These are phyloP conservation scores for Aphanomyces cochlioides DNA, from an alignment of 352 stramenopile species.

Conservation along the genomic window DNA sequence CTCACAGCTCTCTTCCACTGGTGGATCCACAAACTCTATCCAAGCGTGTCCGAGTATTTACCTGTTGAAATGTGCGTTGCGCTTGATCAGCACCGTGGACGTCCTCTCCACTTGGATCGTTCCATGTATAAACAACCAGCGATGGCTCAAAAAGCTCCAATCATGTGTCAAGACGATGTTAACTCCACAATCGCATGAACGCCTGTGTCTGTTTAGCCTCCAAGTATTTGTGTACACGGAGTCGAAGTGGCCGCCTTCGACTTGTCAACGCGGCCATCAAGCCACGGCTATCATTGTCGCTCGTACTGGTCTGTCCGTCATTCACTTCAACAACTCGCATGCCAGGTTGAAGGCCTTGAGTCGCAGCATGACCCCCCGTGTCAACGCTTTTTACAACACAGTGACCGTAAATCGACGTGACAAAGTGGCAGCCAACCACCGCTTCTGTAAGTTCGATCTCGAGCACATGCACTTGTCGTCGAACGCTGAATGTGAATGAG, in stretches of 20 bases:
- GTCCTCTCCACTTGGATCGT: not conserved
- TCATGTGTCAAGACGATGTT: constrained; percentile 3
- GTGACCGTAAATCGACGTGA: not conserved
- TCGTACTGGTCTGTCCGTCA: not conserved
- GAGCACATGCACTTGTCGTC: not conserved
- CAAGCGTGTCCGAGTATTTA: constrained; percentile 23
- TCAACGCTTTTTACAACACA: not conserved
- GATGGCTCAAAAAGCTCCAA: constrained; percentile 12
- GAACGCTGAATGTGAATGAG: constrained; percentile 53
- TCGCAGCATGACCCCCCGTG: not conserved
- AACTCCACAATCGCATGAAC: constrained; percentile 8
- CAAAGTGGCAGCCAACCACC: not conserved
- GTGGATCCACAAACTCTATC: constrained; percentile 24
- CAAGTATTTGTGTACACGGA: constrained; percentile 8
- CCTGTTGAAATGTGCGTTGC: constrained; percentile 23
- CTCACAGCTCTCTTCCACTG: constrained; percentile 25
- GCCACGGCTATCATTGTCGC: not conserved
- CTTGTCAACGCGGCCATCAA: not conserved
- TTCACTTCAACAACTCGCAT: not conserved
- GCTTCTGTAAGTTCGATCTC: constrained; percentile 2
- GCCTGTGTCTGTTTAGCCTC: not conserved
- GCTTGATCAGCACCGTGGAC: constrained; percentile 9
- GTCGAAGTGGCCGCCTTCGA: not conserved
- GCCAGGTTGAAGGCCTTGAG: not conserved
- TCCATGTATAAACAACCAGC: constrained; percentile 26